Conservation (phyloP, 257 asterid genomes). For the Solanum pimpinellifolium region DNA sequence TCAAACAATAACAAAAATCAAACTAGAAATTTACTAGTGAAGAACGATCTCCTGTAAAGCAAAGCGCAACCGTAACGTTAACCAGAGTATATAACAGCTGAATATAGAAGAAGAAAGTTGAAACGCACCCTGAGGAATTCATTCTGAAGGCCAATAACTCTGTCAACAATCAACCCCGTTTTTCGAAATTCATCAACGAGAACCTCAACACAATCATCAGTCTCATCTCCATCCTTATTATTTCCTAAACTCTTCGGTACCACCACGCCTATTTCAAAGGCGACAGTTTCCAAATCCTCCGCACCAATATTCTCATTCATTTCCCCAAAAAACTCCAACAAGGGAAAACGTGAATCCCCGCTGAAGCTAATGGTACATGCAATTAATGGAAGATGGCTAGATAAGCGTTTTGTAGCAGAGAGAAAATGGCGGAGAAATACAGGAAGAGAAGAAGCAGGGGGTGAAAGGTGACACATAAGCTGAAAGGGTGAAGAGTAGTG, state of each 20-base stretch:
- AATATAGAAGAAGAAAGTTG: neutral
- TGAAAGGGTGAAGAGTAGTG: neutral
- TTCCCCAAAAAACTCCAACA: neutral
- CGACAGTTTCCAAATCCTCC: slow-evolving; percentile 36
- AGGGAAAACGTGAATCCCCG: neutral
- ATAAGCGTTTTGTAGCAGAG: neutral
- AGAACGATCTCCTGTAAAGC: neutral
- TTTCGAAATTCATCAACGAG: slow-evolving; percentile 52
- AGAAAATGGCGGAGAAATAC: neutral
- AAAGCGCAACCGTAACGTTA: neutral
- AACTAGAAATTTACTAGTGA: neutral
- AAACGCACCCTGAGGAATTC: slow-evolving; percentile 62
- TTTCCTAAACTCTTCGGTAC: slow-evolving; percentile 39
- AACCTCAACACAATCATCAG: slow-evolving; percentile 41
- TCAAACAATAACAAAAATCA: neutral
- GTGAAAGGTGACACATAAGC: neutral
- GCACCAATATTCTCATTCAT: slow-evolving; percentile 42
- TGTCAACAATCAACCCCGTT: slow-evolving; percentile 64
- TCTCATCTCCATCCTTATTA: neutral
- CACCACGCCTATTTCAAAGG: slow-evolving; percentile 70
- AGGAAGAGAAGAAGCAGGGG: neutral
- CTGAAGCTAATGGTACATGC: neutral
- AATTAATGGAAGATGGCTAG: neutral
- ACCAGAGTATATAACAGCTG: neutral
- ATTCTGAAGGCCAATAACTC: slow-evolving; percentile 68